Evolutionary conservation across 78 protist species (phyloP).

Genomic region (Monocercomonoides exilis): DNA sequence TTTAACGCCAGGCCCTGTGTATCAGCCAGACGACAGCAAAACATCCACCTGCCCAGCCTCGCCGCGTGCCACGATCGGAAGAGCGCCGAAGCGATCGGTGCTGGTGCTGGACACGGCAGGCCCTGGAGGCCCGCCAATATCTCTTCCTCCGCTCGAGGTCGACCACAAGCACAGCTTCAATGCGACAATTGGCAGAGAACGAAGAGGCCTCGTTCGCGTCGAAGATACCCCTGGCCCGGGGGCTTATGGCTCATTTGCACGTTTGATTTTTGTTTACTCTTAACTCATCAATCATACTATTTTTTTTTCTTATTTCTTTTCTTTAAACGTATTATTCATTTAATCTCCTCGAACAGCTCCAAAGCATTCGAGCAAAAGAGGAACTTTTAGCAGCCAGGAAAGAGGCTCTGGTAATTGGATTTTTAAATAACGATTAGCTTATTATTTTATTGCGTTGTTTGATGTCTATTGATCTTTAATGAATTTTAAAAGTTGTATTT

Average conservation of each 20-base stretch:
- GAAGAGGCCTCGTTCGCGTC: background rate
- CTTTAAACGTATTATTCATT: too few species aligned
- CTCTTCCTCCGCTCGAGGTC: background rate
- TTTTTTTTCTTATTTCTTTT: too few species aligned
- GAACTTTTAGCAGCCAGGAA: too few species aligned
- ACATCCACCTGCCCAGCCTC: background rate
- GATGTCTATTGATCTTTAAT: too few species aligned
- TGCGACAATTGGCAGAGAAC: background rate
- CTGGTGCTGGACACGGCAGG: background rate
- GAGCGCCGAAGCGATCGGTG: background rate
- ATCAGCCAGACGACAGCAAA: background rate
- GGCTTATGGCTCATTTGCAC: background rate
- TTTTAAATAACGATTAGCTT: too few species aligned
- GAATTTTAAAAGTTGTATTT: too few species aligned
- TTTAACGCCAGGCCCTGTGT: background rate
- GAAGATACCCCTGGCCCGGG: background rate
- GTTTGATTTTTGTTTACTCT: too few species aligned
- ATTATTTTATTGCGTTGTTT: too few species aligned
- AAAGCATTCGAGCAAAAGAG: too few species aligned
- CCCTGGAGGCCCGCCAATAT: background rate
- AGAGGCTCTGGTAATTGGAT: too few species aligned
- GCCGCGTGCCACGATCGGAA: background rate
- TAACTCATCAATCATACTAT: too few species aligned
- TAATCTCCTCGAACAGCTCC: too few species aligned
- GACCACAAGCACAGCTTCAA: background rate